Evolutionary conservation across 2,329 filamentous ascomycete species (phyloP).

Genomic region (Huntiella bhutanensis): DNA sequence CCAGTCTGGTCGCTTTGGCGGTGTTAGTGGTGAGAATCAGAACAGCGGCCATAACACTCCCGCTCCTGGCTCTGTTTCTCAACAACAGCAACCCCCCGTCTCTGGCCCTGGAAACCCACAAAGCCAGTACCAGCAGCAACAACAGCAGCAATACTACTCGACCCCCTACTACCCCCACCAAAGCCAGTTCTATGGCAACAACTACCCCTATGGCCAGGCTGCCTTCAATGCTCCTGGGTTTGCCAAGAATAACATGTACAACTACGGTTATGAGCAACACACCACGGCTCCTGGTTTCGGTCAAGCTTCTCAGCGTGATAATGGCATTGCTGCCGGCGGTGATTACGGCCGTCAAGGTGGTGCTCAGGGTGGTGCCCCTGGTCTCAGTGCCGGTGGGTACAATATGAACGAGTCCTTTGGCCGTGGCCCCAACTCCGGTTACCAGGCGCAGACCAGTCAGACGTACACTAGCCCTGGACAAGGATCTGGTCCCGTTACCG

Average conservation of each 20-base stretch:
- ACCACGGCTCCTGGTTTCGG: slow-evolving; percentile 36
- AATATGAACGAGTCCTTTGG: slow-evolving; percentile 34
- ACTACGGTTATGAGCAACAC: slow-evolving; percentile 37
- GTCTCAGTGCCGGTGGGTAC: slow-evolving; percentile 26
- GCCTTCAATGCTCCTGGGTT: slow-evolving; percentile 26
- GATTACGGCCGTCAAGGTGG: slow-evolving; percentile 35
- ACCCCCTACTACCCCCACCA: slow-evolving; percentile 35
- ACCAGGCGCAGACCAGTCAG: slow-evolving; percentile 36
- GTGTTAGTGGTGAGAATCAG: slow-evolving; percentile 46
- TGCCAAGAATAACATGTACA: slow-evolving; percentile 35
- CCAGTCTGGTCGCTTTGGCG: slow-evolving; percentile 47
- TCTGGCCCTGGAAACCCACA: slow-evolving; percentile 20
- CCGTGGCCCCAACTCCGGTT: slow-evolving; percentile 29
- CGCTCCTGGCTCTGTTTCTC: slow-evolving; percentile 48
- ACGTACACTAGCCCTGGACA: slow-evolving; percentile 33
- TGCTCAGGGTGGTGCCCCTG: slow-evolving; percentile 31
- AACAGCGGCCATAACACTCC: slow-evolving; percentile 84
- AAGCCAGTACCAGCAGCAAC: slow-evolving; percentile 35
- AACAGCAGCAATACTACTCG: slow-evolving; percentile 34
- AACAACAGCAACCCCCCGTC: slow-evolving; percentile 28
- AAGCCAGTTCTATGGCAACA: slow-evolving; percentile 21
- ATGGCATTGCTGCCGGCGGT: slow-evolving; percentile 27
- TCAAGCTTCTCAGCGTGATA: slow-evolving; percentile 34
- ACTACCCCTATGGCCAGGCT: slow-evolving; percentile 28
- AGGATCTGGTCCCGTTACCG: slow-evolving; percentile 21